Conservation (phyloP, 2,329 filamentous ascomycete genomes). For the Aspergillus glaucus region DNA sequence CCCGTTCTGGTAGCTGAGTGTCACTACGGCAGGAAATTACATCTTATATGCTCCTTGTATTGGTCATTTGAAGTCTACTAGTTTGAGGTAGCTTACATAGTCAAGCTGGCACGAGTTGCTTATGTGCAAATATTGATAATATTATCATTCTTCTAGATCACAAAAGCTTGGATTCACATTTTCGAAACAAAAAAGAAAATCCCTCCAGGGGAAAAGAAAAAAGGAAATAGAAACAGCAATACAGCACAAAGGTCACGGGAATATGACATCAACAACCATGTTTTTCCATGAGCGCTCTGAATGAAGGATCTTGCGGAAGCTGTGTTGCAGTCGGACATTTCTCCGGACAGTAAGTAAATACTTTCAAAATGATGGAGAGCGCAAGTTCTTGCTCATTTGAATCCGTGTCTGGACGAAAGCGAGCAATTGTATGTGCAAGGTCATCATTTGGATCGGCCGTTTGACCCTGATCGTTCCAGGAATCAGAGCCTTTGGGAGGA, state of each 20-base stretch:
- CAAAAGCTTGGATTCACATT: no score
- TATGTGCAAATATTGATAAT: no score
- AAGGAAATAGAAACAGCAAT: background rate
- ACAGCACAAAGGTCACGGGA: background rate
- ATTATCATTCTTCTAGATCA: no score
- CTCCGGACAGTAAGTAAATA: constrained; percentile 19
- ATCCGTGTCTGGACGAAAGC: constrained; percentile 14
- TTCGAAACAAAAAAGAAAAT: background rate
- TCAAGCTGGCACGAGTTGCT: no score
- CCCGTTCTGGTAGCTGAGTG: no score
- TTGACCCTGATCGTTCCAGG: constrained; percentile 22
- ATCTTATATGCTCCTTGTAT: no score
- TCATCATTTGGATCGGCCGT: constrained; percentile 2
- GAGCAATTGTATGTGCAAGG: constrained; percentile 11
- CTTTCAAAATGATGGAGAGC: constrained; percentile 10
- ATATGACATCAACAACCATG: constrained; percentile 18
- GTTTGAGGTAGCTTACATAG: no score
- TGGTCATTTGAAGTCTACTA: no score
- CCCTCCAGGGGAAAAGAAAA: background rate
- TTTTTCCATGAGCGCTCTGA: constrained; percentile 22
- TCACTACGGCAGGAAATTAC: no score
- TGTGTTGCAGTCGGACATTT: constrained; percentile 19
- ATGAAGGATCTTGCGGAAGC: constrained; percentile 23
- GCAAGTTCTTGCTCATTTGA: constrained; percentile 15
- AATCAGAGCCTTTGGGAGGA: constrained; percentile 11